Evolutionary conservation across 129 eudicot species (phyloP).

Genomic region (Flaveria robusta): DNA sequence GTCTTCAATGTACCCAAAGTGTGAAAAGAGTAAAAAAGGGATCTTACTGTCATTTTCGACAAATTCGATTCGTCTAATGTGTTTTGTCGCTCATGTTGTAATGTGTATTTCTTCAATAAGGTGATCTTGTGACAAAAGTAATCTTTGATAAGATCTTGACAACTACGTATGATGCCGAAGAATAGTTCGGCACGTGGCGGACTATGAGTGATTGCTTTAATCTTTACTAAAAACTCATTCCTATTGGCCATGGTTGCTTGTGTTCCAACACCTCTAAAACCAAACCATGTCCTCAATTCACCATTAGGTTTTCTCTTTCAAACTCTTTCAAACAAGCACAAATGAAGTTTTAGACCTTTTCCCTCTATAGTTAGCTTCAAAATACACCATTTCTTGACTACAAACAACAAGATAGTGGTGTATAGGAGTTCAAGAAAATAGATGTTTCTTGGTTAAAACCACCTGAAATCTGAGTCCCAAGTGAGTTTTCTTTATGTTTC

Average conservation of each 20-base stretch:
- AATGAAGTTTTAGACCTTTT: constrained; percentile 29
- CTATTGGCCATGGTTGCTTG: constrained; percentile 49
- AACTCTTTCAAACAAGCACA: constrained; percentile 33
- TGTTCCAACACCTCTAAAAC: constrained; percentile 35
- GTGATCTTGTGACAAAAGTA: constrained; percentile 31
- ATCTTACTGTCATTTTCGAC: background rate
- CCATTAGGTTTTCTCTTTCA: constrained; percentile 32
- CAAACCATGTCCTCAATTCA: constrained; percentile 28
- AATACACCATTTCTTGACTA: background rate
- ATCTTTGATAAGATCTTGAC: constrained; percentile 39
- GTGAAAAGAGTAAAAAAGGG: background rate
- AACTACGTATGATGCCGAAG: constrained; percentile 32
- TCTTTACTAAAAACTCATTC: constrained; percentile 34
- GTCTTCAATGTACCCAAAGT: background rate
- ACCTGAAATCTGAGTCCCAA: constrained; percentile 28
- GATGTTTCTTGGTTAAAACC: constrained; percentile 17
- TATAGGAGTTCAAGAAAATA: constrained; percentile 8
- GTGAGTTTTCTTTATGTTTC: constrained; percentile 28
- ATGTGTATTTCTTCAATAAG: constrained; percentile 32
- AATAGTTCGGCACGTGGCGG: constrained; percentile 47
- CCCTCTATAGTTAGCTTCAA: constrained; percentile 22
- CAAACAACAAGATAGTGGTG: too few relatives aligned
- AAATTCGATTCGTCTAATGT: background rate
- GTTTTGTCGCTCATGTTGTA: background rate
- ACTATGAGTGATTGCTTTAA: constrained; percentile 48